Evolutionary conservation across 257 asterid genomes (phyloP), one percentile per base, ranked within the genome.

Genomic region (Forsythia suspensa): DNA sequence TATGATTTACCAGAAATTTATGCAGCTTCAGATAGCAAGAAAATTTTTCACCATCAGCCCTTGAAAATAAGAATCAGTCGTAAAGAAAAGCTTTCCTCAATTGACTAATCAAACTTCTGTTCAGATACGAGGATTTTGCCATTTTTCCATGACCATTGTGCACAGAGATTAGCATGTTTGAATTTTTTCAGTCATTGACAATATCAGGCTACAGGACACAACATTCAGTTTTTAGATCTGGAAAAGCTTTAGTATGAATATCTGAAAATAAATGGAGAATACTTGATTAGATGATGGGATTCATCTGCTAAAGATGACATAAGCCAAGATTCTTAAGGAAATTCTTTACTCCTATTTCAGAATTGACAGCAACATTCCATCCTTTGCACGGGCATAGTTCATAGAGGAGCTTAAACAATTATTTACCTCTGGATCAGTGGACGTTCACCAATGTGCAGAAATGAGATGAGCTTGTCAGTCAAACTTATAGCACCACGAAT

Each of bases 401-500:
- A 43, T 69, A 77, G 29, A 70, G 65, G 52, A 79, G 40, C 18
- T 63, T 36, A 79, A 24, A 68, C 72, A 79, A 75, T 12, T 39
- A 40, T 80, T 87, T 82, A 94, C 99, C 99, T 92, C 82, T 91
- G 97, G 76, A 79, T 72, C 82, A 96, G 72, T 51, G 98, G 97
- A 24, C 97, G 97, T 61, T 96, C 99, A 68, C 97, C 89, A 82
- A 96, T 38, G 81, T 63, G 97, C 74, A 94, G 89, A 86, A 92
- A 91, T 67, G 92, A 87, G 85, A 96, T 89, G 84, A 96, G 98
- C 84, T 88, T 96, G 85, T 92, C 90, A 52, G 92, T 80, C 78
- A 96, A 87, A 90, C 95, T 96, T 90, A 96, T 84, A 75, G 99
- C 99, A 80, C 99, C 99, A 79, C 97, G 97, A 74, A 96, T 48